Evolutionary conservation across 345 rosid genomes (phyloP).

Genomic region (Stellera chamaejasme): DNA sequence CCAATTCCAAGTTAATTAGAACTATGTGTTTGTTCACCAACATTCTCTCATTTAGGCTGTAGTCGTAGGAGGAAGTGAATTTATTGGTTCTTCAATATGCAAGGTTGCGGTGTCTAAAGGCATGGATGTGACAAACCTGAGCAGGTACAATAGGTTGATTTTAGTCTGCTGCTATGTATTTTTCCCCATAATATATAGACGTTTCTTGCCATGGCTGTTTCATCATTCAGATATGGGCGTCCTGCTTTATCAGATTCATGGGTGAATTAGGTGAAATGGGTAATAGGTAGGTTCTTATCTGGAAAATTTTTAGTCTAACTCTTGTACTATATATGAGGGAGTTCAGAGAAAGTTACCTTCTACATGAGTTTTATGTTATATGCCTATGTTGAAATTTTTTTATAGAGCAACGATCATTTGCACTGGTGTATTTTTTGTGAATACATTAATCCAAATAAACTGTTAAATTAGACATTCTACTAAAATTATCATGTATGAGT

Average conservation of each 20-base stretch:
- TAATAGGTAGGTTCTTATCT: conserved; percentile 42
- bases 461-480: too few species aligned
- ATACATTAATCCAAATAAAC: too few species aligned
- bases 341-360: too few species aligned
- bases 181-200: neutral
- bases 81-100: conserved; percentile 91
- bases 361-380: too few species aligned
- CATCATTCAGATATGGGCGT: conserved; percentile 65
- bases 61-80: conserved; percentile 84
- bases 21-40: conserved; percentile 3
- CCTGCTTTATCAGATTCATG: conserved; percentile 60
- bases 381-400: too few species aligned
- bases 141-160: conserved; percentile 42
- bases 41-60: conserved; percentile 42
- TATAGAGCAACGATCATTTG: too few species aligned
- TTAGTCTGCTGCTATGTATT: too few species aligned
- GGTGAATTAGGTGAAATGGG: conserved; percentile 90
- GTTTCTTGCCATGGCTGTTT: conserved; percentile 4
- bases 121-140: conserved; percentile 75
- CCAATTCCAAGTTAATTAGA: neutral
- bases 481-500: too few species aligned
- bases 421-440: too few species aligned
- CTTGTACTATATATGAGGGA: too few species aligned
- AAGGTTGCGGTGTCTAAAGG: conserved; percentile 83
- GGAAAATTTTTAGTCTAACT: too few species aligned